A percentile compares a stretch with the other conserved stretches of the same genome.
Conservation (phyloP, 352 stramenopile species). For the Globisporangium uncinulatum region DNA sequence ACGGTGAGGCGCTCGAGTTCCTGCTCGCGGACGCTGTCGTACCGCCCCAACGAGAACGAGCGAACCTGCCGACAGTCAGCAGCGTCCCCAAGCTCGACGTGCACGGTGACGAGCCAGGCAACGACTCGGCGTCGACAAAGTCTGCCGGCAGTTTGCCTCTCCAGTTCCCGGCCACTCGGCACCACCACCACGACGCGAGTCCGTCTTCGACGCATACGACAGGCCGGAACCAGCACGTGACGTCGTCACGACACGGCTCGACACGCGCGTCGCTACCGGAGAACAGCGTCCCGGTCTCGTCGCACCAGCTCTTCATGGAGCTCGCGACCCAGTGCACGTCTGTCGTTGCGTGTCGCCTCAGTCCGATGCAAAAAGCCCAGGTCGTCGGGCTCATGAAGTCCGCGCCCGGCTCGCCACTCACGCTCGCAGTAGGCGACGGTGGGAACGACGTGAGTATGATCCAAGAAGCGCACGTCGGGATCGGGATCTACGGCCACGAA, state of each 20-base stretch:
- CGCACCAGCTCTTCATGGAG: constrained; percentile 73
- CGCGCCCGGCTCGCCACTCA: constrained; percentile 64
- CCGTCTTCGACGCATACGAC: background rate
- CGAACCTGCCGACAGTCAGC: constrained; percentile 4
- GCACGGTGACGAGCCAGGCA: constrained; percentile 22
- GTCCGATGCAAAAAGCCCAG: constrained; percentile 90
- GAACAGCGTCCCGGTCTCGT: constrained; percentile 18
- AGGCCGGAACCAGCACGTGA: constrained; percentile 12
- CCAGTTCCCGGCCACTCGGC: constrained; percentile 8
- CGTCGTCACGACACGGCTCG: constrained; percentile 34
- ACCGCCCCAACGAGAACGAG: background rate
- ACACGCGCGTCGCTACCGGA: constrained; percentile 28
- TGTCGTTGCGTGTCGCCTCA: constrained; percentile 84
- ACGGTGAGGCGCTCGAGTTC: constrained; percentile 72
- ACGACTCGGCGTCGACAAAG: constrained; percentile 44
- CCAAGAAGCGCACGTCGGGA: constrained; percentile 97
- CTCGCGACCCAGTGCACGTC: constrained; percentile 81
- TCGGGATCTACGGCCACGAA: constrained; percentile 98
- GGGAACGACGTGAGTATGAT: constrained; percentile 99
- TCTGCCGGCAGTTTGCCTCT: constrained; percentile 37
- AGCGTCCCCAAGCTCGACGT: constrained; percentile 15
- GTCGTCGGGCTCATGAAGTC: constrained; percentile 93
- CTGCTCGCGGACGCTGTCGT: constrained; percentile 42
- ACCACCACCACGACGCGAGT: constrained; percentile 10
- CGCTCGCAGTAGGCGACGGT: constrained; percentile 97